These are phyloP conservation scores for Coniochaeta hoffmannii DNA, from an alignment of 2,329 filamentous ascomycete species.

Conservation along the genomic window DNA sequence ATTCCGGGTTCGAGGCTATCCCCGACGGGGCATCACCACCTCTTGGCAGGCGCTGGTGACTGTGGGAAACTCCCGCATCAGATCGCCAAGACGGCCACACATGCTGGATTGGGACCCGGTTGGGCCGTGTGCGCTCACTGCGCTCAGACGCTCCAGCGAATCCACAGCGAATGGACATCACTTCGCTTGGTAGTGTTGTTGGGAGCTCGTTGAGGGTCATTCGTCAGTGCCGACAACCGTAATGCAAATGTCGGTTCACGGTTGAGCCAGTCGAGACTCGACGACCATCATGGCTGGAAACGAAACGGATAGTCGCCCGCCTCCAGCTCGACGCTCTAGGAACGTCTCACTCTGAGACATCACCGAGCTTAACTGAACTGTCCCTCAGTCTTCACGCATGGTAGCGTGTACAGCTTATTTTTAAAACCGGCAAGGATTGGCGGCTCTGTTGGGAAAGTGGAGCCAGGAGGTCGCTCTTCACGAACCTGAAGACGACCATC, in stretches of 20 bases:
- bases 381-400: background rate
- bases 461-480: background rate
- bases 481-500: background rate
- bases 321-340: background rate
- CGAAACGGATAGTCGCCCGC: background rate
- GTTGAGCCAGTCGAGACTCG: too few relatives aligned
- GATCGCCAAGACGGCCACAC: background rate
- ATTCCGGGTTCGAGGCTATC: background rate
- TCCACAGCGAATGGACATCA: too few relatives aligned
- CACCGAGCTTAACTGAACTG: background rate
- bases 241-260: too few relatives aligned
- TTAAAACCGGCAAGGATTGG: background rate
- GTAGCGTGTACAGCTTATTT: background rate
- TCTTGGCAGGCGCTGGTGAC: background rate
- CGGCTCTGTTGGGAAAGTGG: background rate
- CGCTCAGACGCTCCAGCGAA: background rate
- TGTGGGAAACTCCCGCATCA: background rate
- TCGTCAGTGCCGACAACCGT: background rate
- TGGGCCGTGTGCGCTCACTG: background rate
- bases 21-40: background rate
- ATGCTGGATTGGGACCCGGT: background rate
- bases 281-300: background rate
- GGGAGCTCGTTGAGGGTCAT: too few relatives aligned
- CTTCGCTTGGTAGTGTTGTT: too few relatives aligned
- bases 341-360: background rate